Conservation (phyloP, 306 rosid genomes). For the Vigna radiata region DNA sequence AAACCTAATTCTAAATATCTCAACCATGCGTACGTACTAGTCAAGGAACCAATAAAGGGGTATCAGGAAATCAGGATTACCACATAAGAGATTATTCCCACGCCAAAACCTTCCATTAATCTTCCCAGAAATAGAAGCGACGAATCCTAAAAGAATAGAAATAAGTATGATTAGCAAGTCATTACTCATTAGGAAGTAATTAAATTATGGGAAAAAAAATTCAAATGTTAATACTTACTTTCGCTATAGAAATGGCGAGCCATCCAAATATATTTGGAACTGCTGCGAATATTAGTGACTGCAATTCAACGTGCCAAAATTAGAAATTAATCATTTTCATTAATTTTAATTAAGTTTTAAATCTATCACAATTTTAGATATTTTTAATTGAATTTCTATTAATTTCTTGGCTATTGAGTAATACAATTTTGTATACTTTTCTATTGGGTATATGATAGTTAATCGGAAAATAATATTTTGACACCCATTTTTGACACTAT, state of each 20-base stretch:
- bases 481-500: too few relatives aligned
- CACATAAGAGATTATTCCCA: constrained; percentile 86
- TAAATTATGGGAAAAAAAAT: background rate
- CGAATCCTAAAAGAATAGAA: constrained; percentile 54
- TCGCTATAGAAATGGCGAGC: constrained; percentile 66
- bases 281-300: constrained; percentile 68
- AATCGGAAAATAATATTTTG: too few relatives aligned
- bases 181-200: constrained; percentile 27
- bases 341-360: too few relatives aligned
- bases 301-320: constrained; percentile 42
- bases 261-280: constrained; percentile 73
- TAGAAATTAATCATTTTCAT: background rate
- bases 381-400: too few relatives aligned
- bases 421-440: too few relatives aligned
- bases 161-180: background rate
- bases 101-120: constrained; percentile 84
- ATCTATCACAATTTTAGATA: too few relatives aligned
- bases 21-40: too few relatives aligned
- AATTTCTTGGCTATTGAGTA: too few relatives aligned
- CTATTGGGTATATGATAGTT: too few relatives aligned
- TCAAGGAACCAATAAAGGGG: background rate
- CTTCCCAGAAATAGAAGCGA: constrained; percentile 76
- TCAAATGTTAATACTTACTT: constrained; percentile 47
- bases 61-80: constrained; percentile 44
- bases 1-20: too few relatives aligned